Conservation (phyloP, 805 yeast genomes). For the Sungouiozyma intestinalis region DNA sequence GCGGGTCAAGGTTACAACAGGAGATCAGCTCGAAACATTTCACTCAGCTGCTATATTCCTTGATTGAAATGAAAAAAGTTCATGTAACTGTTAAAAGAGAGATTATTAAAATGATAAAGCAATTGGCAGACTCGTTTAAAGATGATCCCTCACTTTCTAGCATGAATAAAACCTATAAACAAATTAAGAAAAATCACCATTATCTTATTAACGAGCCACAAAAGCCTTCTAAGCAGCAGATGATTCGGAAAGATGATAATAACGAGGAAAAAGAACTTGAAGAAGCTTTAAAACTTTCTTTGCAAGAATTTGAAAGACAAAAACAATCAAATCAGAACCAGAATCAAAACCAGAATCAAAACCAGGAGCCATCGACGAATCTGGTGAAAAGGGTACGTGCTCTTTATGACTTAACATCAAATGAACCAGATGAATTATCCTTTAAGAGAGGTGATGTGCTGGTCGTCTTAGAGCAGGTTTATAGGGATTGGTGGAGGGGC, state of each 20-base stretch:
- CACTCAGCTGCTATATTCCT: conserved; percentile 36
- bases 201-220: conserved; percentile 32
- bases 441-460: conserved; percentile 83
- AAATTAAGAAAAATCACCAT: conserved; percentile 37
- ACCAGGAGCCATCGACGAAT: conserved; percentile 6
- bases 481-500: conserved; percentile 95
- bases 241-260: conserved; percentile 35
- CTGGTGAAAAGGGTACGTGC: conserved; percentile 66
- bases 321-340: conserved; percentile 29
- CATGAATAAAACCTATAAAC: conserved; percentile 50
- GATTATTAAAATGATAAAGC: conserved; percentile 56
- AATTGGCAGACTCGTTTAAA: conserved; percentile 53
- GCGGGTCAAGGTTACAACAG: conserved; percentile 59
- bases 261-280: conserved; percentile 75
- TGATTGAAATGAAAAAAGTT: conserved; percentile 43
- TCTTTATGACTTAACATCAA: conserved; percentile 65
- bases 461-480: conserved; percentile 75
- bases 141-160: conserved; percentile 68
- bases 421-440: conserved; percentile 79
- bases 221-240: conserved; percentile 47
- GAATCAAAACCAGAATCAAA: conserved; percentile 7
- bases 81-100: conserved; percentile 60
- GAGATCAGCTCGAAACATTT: conserved; percentile 51
- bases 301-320: conserved; percentile 40
- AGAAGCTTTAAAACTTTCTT: conserved; percentile 62